Evolutionary conservation across 1,284 basidiomycete genomes (phyloP), one percentile per base, ranked within the genome.

Genomic region (Xerocomus minutiporus): DNA sequence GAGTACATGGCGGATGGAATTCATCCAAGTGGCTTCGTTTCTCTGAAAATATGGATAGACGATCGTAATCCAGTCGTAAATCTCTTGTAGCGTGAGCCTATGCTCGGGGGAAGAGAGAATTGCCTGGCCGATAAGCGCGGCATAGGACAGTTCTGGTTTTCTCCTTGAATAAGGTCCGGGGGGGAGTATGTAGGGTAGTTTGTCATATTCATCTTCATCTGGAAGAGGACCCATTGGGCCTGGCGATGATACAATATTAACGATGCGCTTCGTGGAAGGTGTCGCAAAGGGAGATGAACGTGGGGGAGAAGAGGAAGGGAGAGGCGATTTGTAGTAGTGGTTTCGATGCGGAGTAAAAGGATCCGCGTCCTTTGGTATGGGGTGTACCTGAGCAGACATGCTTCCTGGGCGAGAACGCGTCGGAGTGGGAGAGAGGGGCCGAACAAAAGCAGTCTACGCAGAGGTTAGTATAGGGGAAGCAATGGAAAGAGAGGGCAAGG

Each of bases 21-120:
- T 93, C 84, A 92, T 91, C 94, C 94, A 97, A 26, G 93, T 95
- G n/a, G 87, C 83, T 63, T 97, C 94, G 36, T 90, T 89, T 41
- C 88, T 86, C 69, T 93, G 93, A 75, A 93, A 99, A 68, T 87
- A 87, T 0, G 96, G 94, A 70, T 93, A 95, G 5, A 92, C 91
- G 38, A 89, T 91, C 54, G 91, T 92, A 64, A 99, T 96, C 80
- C 86, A 99, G 63, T 91, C 86, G 66, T 98, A 98, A 57, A 99
- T 96, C 67, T 98, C 94, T 63, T 95, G 92, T 25, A 98, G 77
- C 0, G 93, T 93, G 32, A 98, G 81, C 36, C 90, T 86, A 60
- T 92, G 88, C 36, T 88, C 82, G 0, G 84, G 81, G 1, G 91
- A 93, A 12, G 91, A 88, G 52, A 95, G 77, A 57, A 98, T 87